These are phyloP conservation scores for Gyrodon lividus DNA, from an alignment of 768 basidiomycete genomes.

Conservation along the genomic window DNA sequence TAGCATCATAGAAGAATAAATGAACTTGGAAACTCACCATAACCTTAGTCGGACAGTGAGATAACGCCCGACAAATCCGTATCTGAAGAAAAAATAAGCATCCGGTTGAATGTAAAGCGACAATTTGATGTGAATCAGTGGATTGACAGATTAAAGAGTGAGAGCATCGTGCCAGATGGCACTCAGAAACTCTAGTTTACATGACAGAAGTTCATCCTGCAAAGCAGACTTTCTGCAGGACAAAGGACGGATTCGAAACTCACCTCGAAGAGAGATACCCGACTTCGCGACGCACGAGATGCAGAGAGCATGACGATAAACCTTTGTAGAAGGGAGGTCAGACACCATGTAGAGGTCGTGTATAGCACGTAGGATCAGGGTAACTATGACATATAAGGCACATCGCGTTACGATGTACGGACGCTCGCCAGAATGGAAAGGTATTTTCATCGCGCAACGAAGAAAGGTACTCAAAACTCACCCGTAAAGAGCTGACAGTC, in stretches of 20 bases:
- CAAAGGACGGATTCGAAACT: constrained; percentile 7
- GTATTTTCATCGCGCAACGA: constrained; percentile 52
- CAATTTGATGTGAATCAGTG: constrained; percentile 46
- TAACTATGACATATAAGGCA: constrained; percentile 84
- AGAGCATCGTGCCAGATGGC: constrained; percentile 68
- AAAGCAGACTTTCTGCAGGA: constrained; percentile 8
- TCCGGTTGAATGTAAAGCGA: not conserved
- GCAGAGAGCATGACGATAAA: not conserved
- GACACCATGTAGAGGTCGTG: not conserved
- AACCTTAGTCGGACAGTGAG: not conserved
- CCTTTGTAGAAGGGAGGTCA: constrained; percentile 12
- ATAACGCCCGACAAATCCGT: not conserved
- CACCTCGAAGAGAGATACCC: constrained; percentile 6
- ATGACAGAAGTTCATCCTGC: constrained; percentile 58
- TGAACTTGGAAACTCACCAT: constrained; percentile 6
- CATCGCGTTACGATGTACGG: constrained; percentile 49
- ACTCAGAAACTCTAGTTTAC: constrained; percentile 97
- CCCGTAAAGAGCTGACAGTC: not conserved
- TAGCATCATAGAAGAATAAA: constrained; percentile 16
- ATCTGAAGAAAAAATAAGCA: constrained; percentile 11
- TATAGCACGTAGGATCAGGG: constrained; percentile 62
- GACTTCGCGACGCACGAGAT: too few species aligned
- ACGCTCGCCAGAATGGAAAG: constrained; percentile 47
- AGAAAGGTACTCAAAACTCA: constrained; percentile 3
- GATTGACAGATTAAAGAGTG: constrained; percentile 53